A percentile compares a stretch with the other conserved stretches of the same genome.
These are phyloP conservation scores for Quercus cerris DNA, from an alignment of 306 rosid genomes.

Conservation along the genomic window DNA sequence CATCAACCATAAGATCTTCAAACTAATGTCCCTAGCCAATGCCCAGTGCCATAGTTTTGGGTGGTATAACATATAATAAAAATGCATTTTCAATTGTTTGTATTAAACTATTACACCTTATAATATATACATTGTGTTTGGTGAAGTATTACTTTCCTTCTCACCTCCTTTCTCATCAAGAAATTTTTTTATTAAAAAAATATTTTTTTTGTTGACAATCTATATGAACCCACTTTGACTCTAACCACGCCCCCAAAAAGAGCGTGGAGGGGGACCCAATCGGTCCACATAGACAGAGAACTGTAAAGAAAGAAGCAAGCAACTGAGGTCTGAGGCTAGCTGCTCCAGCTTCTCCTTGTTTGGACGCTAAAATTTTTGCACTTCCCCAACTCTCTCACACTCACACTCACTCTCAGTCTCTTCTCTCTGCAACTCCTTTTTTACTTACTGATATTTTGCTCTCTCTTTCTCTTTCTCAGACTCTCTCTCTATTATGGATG, in stretches of 20 bases:
- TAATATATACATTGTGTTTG: too few species aligned
- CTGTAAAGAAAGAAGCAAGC: conserved; percentile 2
- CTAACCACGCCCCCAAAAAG: background rate
- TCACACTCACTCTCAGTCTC: background rate
- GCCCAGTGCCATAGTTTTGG: too few species aligned
- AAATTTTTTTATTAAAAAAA: too few species aligned
- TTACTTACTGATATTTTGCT: conserved; percentile 1
- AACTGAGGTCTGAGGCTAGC: background rate
- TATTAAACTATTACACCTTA: too few species aligned
- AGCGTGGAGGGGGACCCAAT: background rate
- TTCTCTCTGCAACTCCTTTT: background rate
- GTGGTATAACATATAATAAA: too few species aligned
- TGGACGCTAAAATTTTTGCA: conserved; percentile 30
- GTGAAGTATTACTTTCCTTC: too few species aligned
- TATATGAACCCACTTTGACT: background rate
- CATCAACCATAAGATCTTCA: too few species aligned
- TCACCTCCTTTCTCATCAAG: too few species aligned
- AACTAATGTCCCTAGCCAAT: too few species aligned
- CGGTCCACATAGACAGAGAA: background rate
- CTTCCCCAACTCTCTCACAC: conserved; percentile 18
- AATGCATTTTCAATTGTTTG: too few species aligned
- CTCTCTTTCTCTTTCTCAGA: background rate
- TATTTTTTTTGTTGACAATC: too few species aligned
- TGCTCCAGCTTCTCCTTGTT: conserved; percentile 21
- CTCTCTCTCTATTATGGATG: conserved; percentile 34